A percentile compares a stretch with the other conserved stretches of the same genome.
These are phyloP conservation scores for Penicillium arizonense DNA, from an alignment of 495 filamentous ascomycete species.

Conservation along the genomic window DNA sequence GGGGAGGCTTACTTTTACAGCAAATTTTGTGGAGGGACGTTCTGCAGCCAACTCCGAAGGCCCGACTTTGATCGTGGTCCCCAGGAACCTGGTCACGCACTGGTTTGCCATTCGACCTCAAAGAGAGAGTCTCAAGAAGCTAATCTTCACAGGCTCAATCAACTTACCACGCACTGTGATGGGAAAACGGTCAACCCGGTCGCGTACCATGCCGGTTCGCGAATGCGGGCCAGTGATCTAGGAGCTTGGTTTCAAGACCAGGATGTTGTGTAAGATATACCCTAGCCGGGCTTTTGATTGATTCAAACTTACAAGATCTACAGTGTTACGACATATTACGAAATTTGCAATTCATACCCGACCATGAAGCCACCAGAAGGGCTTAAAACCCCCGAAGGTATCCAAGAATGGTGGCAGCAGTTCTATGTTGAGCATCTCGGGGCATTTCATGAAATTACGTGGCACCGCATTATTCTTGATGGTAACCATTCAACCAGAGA, in stretches of 20 bases:
- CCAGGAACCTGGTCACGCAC: slow-evolving; percentile 40
- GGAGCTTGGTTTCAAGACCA: slow-evolving; percentile 3
- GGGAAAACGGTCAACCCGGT: slow-evolving; percentile 9
- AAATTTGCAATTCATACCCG: slow-evolving; percentile 52
- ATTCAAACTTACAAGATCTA: not conserved
- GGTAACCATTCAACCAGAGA: slow-evolving; percentile 29
- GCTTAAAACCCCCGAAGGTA: slow-evolving; percentile 18
- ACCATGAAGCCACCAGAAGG: slow-evolving; percentile 24
- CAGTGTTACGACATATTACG: slow-evolving; percentile 52
- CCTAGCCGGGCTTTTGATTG: not conserved
- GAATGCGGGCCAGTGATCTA: slow-evolving; percentile 1
- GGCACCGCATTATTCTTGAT: slow-evolving; percentile 57
- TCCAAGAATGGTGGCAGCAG: slow-evolving; percentile 36
- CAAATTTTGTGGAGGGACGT: slow-evolving; percentile 50
- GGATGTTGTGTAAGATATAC: slow-evolving; percentile 27
- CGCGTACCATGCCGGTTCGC: slow-evolving; percentile 9
- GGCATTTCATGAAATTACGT: slow-evolving; percentile 48
- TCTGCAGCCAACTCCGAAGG: slow-evolving; percentile 21
- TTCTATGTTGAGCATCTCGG: slow-evolving; percentile 33
- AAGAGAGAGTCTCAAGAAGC: not conserved
- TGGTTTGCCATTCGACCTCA: slow-evolving; percentile 25
- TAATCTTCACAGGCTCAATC: not conserved
- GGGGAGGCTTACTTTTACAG: slow-evolving; percentile 5
- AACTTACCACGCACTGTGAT: slow-evolving; percentile 21
- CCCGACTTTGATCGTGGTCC: slow-evolving; percentile 52